Base-by-base conservation (phyloP, 1,284 basidiomycete genomes). In the Psilocybe mexicana region DNA sequence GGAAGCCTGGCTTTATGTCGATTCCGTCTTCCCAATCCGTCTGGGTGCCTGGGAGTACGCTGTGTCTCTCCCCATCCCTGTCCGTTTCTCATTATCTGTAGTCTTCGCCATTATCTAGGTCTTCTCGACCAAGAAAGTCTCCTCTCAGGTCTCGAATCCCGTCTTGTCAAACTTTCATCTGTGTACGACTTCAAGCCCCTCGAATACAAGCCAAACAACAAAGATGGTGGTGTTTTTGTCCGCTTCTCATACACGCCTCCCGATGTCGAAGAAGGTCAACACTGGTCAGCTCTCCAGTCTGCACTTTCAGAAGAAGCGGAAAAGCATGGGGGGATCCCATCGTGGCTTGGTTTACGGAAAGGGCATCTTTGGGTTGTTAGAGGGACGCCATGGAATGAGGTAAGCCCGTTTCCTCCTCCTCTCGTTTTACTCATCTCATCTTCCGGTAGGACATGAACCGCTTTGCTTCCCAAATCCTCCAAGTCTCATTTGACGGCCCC, bases 181-280 rank as follows among this genome's bases (percentile, higher is more conserved):
- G 54, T 64, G 0, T 79, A 85, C 60, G 76, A 73, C 38, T 90
- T 92, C 67, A 73, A 76, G 38, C 70, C 90, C 18, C 62, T 86
- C 6, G 80, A 81, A 24, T 61, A 91, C 4, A 78, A 89, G 52
- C 84, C 85, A 11, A 80, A 87, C 60, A 70, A 73, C 53, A 94
- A 94, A 67, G 92, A 93, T 60, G 92, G 93, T 6, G 94, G 95
- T 6, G 88, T 94, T 3, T 96, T 96, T 69, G 85, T 95, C 54
- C 83, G 82, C 48, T 95, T 95, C 72, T 76, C 79, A 23, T 96
- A 90, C 67, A 73, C 73, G 36, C 69, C 62, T n/a, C 23, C 59
- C 30, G 55, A 62, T 35, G 10, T 55, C 14, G 66, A 66, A n/a
- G 73, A 76, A 43, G 57, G 62, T 3, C 75, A 82, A 18, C 65